These are phyloP conservation scores for Castanea sativa DNA, from an alignment of 306 rosid species.

Conservation along the genomic window DNA sequence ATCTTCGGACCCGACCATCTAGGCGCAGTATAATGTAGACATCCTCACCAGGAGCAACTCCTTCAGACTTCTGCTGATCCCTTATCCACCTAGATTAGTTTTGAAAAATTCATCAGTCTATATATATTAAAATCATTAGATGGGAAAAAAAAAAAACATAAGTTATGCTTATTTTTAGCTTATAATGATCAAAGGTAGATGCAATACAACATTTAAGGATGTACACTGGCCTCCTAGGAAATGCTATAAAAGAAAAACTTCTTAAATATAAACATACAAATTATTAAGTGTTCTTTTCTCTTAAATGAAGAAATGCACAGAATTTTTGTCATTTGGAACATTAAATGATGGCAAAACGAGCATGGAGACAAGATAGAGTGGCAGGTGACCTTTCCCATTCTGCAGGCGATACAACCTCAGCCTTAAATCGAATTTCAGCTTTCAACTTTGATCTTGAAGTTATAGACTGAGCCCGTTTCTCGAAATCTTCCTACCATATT, in stretches of 20 bases:
- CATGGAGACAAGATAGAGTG: conserved; percentile 11
- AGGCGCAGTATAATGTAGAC: conserved; percentile 84
- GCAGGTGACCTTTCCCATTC: conserved; percentile 90
- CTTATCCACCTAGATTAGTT: conserved; percentile 77
- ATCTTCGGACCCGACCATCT: conserved; percentile 96
- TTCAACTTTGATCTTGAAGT: conserved; percentile 79
- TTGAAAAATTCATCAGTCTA: conserved; percentile 3
- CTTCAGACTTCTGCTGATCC: conserved; percentile 90
- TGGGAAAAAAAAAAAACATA: neutral
- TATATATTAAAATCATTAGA: neutral
- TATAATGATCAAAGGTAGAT: neutral
- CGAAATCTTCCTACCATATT: conserved; percentile 82
- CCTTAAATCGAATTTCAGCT: conserved; percentile 91
- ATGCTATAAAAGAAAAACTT: neutral
- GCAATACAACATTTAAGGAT: neutral
- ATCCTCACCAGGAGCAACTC: conserved; percentile 84
- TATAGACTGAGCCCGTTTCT: conserved; percentile 83
- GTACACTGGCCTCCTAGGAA: neutral
- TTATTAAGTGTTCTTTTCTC: neutral
- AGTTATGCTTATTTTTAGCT: neutral
- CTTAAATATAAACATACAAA: neutral
- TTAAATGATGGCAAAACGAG: neutral
- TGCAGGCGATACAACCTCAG: conserved; percentile 76
- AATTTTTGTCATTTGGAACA: neutral
- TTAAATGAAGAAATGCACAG: neutral